Base-by-base conservation (phyloP, 371 early-diverging fungal species). In the Batrachochytrium dendrobatidis region DNA sequence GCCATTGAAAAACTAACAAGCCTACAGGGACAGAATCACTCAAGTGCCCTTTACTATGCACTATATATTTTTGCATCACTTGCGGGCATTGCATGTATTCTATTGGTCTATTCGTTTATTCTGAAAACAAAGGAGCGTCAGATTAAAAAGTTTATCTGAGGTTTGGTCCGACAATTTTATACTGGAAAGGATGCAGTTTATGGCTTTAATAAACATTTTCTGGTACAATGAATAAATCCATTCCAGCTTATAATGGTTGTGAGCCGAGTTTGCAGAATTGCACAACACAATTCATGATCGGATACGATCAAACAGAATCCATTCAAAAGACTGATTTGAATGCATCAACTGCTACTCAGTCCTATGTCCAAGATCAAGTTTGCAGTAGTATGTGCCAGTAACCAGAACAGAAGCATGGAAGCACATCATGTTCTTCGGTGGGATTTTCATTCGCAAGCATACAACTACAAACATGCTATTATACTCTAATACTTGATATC, bases 351-450 rank as follows among this genome's bases (percentile, higher is more conserved):
- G n/a, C n/a, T n/a, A n/a, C n/a, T n/a, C n/a, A n/a, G n/a, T n/a
- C n/a, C n/a, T n/a, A 48, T 48, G 49, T 29, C 49, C 49, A 22
- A 18, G 6, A 6, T 54, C 34, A 53, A 59, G 34, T 65, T 69
- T 26, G 75, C 73, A 5, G 94, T 96, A 18, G 87, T 94, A 55
- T 98, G 98, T 70, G 94, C 95, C 25, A 92, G 91, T 70, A 98
- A 98, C 72, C 92, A 92, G 75, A 98, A 98, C 69, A 80, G 98
- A 49, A 90, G 90, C 62, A 98, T 98, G 98, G 95, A 96, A 66
- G 95, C 90, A 0, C 96, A 95, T 59, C 77, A 86, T 72, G 89
- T 90, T 29, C 73, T 95, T 24, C 72, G 76, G 87, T 87, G 76
- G 61, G 69, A 5, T n/a, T n/a, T n/a, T n/a, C n/a, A n/a, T n/a